Base-by-base conservation (phyloP, 75 land plant genomes). In the Pinus albicaulis region DNA sequence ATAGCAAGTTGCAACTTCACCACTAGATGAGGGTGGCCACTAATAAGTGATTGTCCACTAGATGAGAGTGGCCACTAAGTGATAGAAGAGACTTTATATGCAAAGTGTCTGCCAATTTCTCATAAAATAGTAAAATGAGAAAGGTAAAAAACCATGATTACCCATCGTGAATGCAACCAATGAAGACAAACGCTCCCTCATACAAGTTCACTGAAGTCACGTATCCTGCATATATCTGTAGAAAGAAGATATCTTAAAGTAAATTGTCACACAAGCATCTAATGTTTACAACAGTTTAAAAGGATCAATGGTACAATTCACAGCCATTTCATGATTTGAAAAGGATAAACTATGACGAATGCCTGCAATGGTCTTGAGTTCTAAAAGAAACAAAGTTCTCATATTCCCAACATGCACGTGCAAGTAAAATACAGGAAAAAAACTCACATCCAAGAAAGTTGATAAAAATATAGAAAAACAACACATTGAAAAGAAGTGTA, bases 141-240 rank as follows among this genome's bases (percentile, higher is more conserved):
- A 19, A 59, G 4, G 24, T 23, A 44, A 7, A 52, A 78, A 14
- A 72, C 7, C 22, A 34, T 55, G 55, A 28, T 86, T 87, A 95
- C 99, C 99, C 99, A 60, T 98, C 99, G 84, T 98, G 87, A 57
- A 92, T 96, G 66, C 92, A 89, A 71, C 99, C 99, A 86, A 95
- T 85, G 78, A 92, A 90, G 66, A 98, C 98, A 91, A 92, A 95
- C 13, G 98, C 99, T 82, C 99, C 99, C 78, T 92, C 93, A 72
- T 98, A 89, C 59, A 95, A 86, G 74, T 88, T 89, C 44, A 98
- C 25, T 75, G 84, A 83, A 7, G 92, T 88, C 73, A 98, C 98
- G 74, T 84, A 86, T 38, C 99, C 99, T 61, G 56, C 59, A 83
- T 91, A 95, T 59, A 95, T 90, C 94, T 98, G 89, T 66, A 80